Base-by-base conservation (phyloP, 208 protist species). In the Wallacemonas sp. region DNA sequence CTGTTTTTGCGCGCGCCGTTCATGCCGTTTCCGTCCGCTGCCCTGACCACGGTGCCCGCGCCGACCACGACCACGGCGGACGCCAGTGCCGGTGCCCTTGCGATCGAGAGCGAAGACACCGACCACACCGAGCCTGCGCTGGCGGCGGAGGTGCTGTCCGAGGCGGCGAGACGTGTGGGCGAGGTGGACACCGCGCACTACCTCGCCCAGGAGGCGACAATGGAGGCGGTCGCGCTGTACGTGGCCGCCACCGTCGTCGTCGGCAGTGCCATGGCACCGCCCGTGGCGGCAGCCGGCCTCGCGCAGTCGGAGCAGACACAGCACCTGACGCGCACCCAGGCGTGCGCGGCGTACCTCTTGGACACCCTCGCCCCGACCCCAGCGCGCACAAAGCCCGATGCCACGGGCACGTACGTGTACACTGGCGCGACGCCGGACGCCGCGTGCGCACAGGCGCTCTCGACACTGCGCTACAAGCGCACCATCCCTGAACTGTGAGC, bases 201-300 rank as follows among this genome's bases (percentile, higher is more conserved):
- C 52, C 52, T 59, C 7, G 52, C 52, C 3, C 52, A 59, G 3
- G 52, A 59, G 32, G 8, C 2, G 29, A 42, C 52, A 3, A 18
- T 59, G 31, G 52, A 59, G 32, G 52, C 16, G 18, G 41, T 23
- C 31, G 52, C 52, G 12, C 52, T 59, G n/a, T 59, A 31, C 20
- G 5, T 59, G 16, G 52, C 31, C 52, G 52, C 52, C 10, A 59
- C 32, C 14, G 52, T 59, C 31, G 52, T 59, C 4, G 32, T 28
- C 5, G 7, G 52, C 11, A 28, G 52, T n/a, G 31, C 31, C 11
- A 36, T 16, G 20, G 31, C 4, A 8, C 4, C 31, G 29, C 52
- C 52, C 10, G 20, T 25, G 31, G 32, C n/a, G 16, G 32, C 31
- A 2, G 52, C 11, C 8, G 52, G 52, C 32, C 2, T 59, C 4